Evolutionary conservation across 106 monocot species (phyloP).

Genomic region (Dendrobium nobile): DNA sequence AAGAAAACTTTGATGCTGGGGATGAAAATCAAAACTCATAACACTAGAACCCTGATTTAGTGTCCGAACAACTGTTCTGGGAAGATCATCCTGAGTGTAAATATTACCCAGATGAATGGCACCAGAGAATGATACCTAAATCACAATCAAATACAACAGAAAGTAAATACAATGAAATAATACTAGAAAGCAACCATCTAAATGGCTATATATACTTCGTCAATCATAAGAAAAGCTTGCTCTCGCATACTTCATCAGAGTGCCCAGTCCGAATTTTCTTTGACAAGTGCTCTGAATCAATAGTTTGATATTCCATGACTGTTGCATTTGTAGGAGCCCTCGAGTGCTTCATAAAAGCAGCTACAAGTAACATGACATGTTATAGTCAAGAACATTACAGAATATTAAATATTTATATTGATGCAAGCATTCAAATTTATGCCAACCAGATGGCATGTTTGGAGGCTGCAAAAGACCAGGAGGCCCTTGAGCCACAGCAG

Average conservation of each 20-base stretch:
- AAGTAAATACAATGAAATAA: background rate
- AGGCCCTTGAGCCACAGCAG: slow-evolving; percentile 78
- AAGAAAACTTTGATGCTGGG: slow-evolving; percentile 84
- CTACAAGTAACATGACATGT: slow-evolving; percentile 17
- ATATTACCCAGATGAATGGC: slow-evolving; percentile 53
- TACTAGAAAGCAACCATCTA: background rate
- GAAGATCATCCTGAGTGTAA: slow-evolving; percentile 89
- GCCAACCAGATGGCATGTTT: slow-evolving; percentile 42
- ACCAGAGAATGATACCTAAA: slow-evolving; percentile 82
- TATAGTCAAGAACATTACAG: background rate
- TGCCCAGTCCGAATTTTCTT: slow-evolving; percentile 95
- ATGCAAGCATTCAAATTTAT: slow-evolving; percentile 1
- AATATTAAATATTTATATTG: background rate
- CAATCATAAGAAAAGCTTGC: background rate
- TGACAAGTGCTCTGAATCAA: slow-evolving; percentile 86
- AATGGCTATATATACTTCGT: background rate
- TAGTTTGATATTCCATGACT: slow-evolving; percentile 86
- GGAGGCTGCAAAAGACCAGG: slow-evolving; percentile 74
- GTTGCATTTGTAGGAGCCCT: slow-evolving; percentile 72
- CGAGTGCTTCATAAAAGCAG: slow-evolving; percentile 86
- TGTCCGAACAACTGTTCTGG: slow-evolving; percentile 69
- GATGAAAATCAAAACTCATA: slow-evolving; percentile 99
- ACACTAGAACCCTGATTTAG: slow-evolving; percentile 92
- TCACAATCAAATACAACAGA: background rate
- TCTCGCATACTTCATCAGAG: slow-evolving; percentile 70